A percentile compares a stretch with the other conserved stretches of the same genome.
Evolutionary conservation across 2,329 filamentous ascomycete species (phyloP).

Genomic region (Cercospora zeina): DNA sequence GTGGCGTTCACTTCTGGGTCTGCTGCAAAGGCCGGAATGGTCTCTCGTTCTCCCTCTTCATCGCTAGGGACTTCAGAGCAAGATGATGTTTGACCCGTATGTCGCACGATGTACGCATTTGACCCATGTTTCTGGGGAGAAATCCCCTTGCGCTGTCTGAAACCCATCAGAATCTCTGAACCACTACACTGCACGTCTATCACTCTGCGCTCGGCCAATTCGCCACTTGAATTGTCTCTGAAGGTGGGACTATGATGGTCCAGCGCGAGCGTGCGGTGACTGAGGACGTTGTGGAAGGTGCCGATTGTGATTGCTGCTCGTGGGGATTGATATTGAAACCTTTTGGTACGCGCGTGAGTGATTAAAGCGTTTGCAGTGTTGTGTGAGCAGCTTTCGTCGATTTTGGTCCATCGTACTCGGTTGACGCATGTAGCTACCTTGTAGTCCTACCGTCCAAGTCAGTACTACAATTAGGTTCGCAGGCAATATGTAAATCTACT

Average conservation of each 20-base stretch:
- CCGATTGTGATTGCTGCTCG: background rate
- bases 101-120: background rate
- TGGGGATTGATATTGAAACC: too few species aligned
- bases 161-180: background rate
- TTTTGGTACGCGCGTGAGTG: too few species aligned
- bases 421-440: too few species aligned
- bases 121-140: background rate
- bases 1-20: background rate
- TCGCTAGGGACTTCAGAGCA: background rate
- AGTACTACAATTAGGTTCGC: too few species aligned
- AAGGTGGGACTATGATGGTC: background rate
- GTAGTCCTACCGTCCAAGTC: too few species aligned
- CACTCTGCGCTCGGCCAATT: background rate
- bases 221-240: background rate
- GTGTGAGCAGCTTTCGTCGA: too few species aligned
- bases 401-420: too few species aligned
- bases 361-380: too few species aligned
- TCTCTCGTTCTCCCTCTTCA: background rate
- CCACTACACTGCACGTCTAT: background rate
- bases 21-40: background rate
- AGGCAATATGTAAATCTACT: too few species aligned
- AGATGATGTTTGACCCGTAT: background rate
- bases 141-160: background rate
- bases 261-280: background rate
- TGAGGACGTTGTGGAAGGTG: background rate